phyloP scores from a whole-genome alignment of 176 grass and related monocot genomes.

The Triticum aestivum region DNA sequence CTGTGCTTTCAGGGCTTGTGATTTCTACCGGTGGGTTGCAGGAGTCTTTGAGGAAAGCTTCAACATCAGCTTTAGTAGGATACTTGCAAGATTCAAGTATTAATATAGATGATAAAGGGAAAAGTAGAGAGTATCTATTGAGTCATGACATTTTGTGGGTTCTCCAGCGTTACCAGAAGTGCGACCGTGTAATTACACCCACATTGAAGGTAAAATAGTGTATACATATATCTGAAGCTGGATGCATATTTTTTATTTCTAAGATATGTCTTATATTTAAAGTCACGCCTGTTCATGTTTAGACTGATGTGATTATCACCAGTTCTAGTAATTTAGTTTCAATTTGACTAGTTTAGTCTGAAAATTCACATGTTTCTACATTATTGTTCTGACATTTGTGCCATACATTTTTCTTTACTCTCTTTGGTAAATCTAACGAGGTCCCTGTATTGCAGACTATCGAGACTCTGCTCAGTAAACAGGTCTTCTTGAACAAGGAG shows the following conservation, averaged over 20 bases:
- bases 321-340: conserved; percentile 13
- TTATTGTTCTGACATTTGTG: conserved; percentile 10
- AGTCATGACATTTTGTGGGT: conserved; percentile 80
- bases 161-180: conserved; percentile 71
- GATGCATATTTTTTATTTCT: conserved; percentile 23
- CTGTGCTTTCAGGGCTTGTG: conserved; percentile 88
- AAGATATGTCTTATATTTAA: conserved; percentile 8
- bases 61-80: conserved; percentile 65
- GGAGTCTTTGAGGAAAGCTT: conserved; percentile 77
- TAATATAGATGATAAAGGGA: conserved; percentile 48
- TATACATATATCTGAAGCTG: not conserved
- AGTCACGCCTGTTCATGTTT: not conserved
- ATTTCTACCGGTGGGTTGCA: conserved; percentile 95
- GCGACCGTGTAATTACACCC: conserved; percentile 75
- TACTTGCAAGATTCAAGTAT: conserved; percentile 62
- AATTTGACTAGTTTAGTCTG: conserved; percentile 13
- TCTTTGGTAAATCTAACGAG: conserved; percentile 23
- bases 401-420: conserved; percentile 2
- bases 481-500: conserved; percentile 75
- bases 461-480: conserved; percentile 85
- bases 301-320: not conserved
- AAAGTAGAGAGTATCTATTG: conserved; percentile 57
- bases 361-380: conserved; percentile 6
- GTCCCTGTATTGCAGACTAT: conserved; percentile 80
- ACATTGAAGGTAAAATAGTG: conserved; percentile 67